phyloP scores from a whole-genome alignment of 140 eudicot genomes.

The Anethum foeniculum region DNA sequence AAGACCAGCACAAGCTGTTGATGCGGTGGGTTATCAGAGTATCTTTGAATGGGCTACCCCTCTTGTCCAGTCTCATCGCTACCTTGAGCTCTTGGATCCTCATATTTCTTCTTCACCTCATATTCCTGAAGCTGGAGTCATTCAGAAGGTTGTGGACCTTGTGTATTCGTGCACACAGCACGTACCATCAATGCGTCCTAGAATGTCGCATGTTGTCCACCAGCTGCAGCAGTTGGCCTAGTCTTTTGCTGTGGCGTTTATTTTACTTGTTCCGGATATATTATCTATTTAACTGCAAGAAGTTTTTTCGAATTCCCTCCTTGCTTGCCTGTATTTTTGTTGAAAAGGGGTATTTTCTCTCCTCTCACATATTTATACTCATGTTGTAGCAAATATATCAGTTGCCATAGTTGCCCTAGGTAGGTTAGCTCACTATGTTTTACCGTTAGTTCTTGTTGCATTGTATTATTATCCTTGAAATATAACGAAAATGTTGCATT shows the following conservation, averaged over 20 bases:
- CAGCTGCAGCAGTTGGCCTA: conserved; percentile 88
- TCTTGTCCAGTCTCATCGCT: conserved; percentile 71
- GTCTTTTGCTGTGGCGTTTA: neutral
- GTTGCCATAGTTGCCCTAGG: neutral
- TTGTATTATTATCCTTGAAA: neutral
- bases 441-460: neutral
- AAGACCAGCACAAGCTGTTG: conserved; percentile 86
- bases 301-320: neutral
- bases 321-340: neutral
- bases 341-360: neutral
- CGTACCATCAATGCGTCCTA: conserved; percentile 91
- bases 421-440: neutral
- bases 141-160: conserved; percentile 88
- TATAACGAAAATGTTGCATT: neutral
- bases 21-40: conserved; percentile 86
- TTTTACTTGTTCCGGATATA: neutral
- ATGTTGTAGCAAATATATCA: neutral
- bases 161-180: conserved; percentile 90
- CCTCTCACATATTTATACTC: neutral
- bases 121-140: conserved; percentile 76
- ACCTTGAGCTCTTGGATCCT: conserved; percentile 73
- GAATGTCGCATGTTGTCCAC: conserved; percentile 96
- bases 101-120: conserved; percentile 55
- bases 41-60: conserved; percentile 98
- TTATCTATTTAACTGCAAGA: neutral